Evolutionary conservation across 2,329 filamentous ascomycete genomes (phyloP), one percentile per base, ranked within the genome.

Genomic region (Fusarium sp.): DNA sequence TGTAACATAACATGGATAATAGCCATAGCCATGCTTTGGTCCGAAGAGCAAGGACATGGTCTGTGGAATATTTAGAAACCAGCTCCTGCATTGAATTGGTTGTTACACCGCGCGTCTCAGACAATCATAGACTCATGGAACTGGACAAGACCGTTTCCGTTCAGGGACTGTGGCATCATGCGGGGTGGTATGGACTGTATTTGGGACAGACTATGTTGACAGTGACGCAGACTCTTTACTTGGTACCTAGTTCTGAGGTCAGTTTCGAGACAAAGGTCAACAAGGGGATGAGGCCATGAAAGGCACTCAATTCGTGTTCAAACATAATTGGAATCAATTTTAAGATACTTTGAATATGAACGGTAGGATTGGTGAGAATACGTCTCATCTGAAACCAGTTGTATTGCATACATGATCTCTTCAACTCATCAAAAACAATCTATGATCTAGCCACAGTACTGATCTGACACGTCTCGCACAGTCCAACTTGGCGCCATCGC

Each of bases 131-230:
- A 44, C 53, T 64, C 49, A 44, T 44, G 63, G 62, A 62, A 53
- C 36, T 24, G 57, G 43, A 62, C 58, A 57, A 59, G 70, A 57
- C 50, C 60, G 60, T 58, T 67, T 65, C 62, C 57, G 59, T 68
- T 42, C 54, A 72, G 61, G 52, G 57, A 65, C 69, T 63, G 71
- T 73, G 68, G 70, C 67, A 73, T 75, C 68, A 74, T 75, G 73
- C 71, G 73, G 71, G 73, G 73, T 54, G 57, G 50, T 42, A 42
- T 47, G 68, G 70, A 74, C 73, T 75, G 73, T 75, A 67, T 65
- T 60, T 46, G 51, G 49, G 46, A 34, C 57, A 42, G 44, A 31
- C 28, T 31, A 31, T 31, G 28, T 31, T 43, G 56, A 52, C 45
- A 68, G 57, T 67, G 62, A 57, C 61, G 56, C 61, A 61, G 57